Evolutionary conservation across 169 alveolate genomes (phyloP).

Genomic region (Eimeria nieschulzi): DNA sequence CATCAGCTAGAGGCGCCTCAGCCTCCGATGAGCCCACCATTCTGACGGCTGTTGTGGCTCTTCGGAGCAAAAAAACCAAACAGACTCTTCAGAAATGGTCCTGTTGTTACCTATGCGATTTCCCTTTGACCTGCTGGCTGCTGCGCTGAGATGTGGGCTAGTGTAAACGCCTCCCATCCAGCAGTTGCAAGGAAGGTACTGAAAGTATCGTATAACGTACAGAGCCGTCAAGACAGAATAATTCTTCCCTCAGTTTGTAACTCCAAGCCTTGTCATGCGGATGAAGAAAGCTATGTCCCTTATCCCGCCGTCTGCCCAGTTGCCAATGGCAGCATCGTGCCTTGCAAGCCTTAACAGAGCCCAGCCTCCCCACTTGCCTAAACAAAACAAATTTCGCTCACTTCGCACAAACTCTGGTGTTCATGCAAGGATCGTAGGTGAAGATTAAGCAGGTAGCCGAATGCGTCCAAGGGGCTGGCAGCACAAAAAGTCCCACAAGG

Average conservation of each 20-base stretch:
- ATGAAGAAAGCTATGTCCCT: background rate
- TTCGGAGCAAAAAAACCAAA: background rate
- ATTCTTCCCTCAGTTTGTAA: too few species aligned
- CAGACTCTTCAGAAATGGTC: background rate
- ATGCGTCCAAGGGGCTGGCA: background rate
- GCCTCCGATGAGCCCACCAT: constrained; percentile 43
- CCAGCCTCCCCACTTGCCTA: too few species aligned
- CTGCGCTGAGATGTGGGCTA: too few species aligned
- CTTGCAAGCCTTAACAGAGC: background rate
- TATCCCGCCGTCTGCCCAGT: background rate
- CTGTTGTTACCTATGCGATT: background rate
- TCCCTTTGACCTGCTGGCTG: too few species aligned
- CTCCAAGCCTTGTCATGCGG: background rate
- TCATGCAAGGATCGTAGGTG: background rate
- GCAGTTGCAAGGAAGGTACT: background rate
- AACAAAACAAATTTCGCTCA: background rate
- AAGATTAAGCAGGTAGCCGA: background rate
- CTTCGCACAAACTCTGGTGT: background rate
- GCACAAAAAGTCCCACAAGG: background rate
- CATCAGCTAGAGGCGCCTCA: background rate
- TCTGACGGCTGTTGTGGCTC: background rate
- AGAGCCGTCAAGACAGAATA: background rate
- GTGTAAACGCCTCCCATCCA: background rate
- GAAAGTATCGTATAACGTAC: background rate
- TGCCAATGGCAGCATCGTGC: background rate